Evolutionary conservation across 805 yeast species (phyloP), one percentile per base, ranked within the genome.

Genomic region (Lipomyces kockii): DNA sequence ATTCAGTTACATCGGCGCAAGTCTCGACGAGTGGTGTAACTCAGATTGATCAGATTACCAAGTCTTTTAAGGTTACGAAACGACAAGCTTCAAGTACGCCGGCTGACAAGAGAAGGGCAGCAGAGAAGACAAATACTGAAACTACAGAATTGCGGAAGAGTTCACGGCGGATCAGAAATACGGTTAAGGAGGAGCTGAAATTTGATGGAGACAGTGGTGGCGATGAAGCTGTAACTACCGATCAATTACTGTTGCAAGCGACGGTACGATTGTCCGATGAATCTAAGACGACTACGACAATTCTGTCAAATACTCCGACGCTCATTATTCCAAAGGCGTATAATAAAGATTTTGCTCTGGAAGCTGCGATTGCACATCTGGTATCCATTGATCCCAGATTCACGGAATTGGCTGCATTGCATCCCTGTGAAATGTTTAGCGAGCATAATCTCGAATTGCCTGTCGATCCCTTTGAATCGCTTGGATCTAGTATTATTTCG

Each of bases 401-500:
- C 29, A 34, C 53, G n/a, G 37, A 62, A 29, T 49, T 71, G 4
- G 53, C 70, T 3, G 61, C 62, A 6, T 27, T 46, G 25, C 60
- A 63, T 20, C 66, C 70, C 1, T 71, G 73, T 35, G 53, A 57
- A 17, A 37, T 69, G 37, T 43, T 71, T 17, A 53, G 49, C 14
- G 63, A 62, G 17, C 55, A 43, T 5, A 58, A 54, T 35, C 46
- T 64, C 14, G 63, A 56, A 12, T 55, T 43, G 32, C 65, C 72
- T 37, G 66, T 70, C 17, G 64, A 76, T 60, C 82, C 83, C 61
- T 85, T 83, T 68, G 77, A 77, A 27, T 78, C 80, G 22, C 74
- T 86, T 8, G 81, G 81, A 1, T 77, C 81, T 55, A 82, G 86
- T 3, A 84, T 90, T 2, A 84, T 90, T 2, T 83, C 89, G 0